Percentiles rank a stretch among this genome's conserved stretches.
Evolutionary conservation across 2,329 filamentous ascomycete species (phyloP).

Genomic region (Xylariales sp.): DNA sequence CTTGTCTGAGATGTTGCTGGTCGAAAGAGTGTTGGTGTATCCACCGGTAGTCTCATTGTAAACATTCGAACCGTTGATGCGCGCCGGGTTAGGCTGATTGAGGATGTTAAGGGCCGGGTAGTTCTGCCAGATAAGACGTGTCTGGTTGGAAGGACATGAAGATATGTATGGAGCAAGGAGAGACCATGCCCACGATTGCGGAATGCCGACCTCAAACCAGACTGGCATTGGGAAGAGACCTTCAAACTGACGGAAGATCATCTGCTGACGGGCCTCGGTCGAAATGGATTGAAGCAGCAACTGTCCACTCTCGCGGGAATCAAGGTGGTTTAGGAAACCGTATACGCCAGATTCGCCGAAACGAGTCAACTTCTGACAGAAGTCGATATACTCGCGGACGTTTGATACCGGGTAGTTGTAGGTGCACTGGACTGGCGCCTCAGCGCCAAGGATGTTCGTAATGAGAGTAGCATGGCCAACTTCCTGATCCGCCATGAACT

Average conservation of each 20-base stretch:
- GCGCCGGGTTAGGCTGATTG: conserved; percentile 72
- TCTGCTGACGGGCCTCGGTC: conserved; percentile 75
- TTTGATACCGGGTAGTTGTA: conserved; percentile 79
- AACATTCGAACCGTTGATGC: conserved; percentile 57
- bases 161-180: conserved; percentile 77
- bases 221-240: conserved; percentile 78
- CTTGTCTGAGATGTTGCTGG: conserved; percentile 34
- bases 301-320: conserved; percentile 69
- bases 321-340: conserved; percentile 73
- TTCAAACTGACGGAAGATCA: conserved; percentile 78
- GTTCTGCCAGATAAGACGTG: conserved; percentile 78
- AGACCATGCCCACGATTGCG: conserved; percentile 82
- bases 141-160: conserved; percentile 67
- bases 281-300: conserved; percentile 72
- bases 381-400: conserved; percentile 75
- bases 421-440: conserved; percentile 68
- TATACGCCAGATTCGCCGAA: conserved; percentile 77
- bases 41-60: conserved; percentile 61
- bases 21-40: conserved; percentile 51
- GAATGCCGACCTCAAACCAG: conserved; percentile 76
- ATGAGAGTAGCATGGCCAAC: conserved; percentile 72
- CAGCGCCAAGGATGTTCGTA: conserved; percentile 68
- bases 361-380: conserved; percentile 79
- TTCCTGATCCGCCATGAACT: conserved; percentile 76
- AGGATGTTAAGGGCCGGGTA: conserved; percentile 67